These are phyloP conservation scores for Tremella yokohamensis DNA, from an alignment of 768 basidiomycete genomes.

Conservation along the genomic window DNA sequence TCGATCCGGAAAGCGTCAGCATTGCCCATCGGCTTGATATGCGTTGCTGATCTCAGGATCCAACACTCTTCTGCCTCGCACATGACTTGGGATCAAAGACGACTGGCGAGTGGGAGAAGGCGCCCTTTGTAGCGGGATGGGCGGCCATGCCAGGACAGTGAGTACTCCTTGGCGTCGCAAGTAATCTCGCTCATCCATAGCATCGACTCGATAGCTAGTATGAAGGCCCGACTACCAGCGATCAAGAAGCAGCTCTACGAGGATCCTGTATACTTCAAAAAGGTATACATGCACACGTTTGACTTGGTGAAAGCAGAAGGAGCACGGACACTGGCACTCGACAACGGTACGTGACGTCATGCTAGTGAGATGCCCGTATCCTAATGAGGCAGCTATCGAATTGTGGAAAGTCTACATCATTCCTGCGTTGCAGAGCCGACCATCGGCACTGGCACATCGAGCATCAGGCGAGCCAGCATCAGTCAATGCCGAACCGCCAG, in stretches of 20 bases:
- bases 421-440: slow-evolving; percentile 39
- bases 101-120: slow-evolving; percentile 48
- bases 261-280: slow-evolving; percentile 51
- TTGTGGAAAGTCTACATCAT: slow-evolving; percentile 50
- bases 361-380: neutral
- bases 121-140: slow-evolving; percentile 46
- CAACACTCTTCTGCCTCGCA: slow-evolving; percentile 51
- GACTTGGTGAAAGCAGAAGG: slow-evolving; percentile 45
- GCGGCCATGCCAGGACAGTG: slow-evolving; percentile 34
- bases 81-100: slow-evolving; percentile 48
- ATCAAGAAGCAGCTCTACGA: slow-evolving; percentile 41
- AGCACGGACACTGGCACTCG: slow-evolving; percentile 43
- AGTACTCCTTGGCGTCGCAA: slow-evolving; percentile 7
- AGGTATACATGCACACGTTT: slow-evolving; percentile 50
- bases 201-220: slow-evolving; percentile 47
- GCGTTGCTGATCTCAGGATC: slow-evolving; percentile 30
- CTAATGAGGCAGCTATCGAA: slow-evolving; percentile 36
- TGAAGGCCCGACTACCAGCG: slow-evolving; percentile 41
- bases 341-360: slow-evolving; percentile 37
- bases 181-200: slow-evolving; percentile 23
- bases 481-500: slow-evolving; percentile 12
- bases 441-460: slow-evolving; percentile 43
- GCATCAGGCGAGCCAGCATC: slow-evolving; percentile 12
- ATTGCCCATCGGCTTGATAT: neutral
- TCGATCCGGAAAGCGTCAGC: slow-evolving; percentile 43